Evolutionary conservation across 1,139 yeast species (phyloP), one percentile per base, ranked within the genome.

Genomic region (Diutina scorzettiae): DNA sequence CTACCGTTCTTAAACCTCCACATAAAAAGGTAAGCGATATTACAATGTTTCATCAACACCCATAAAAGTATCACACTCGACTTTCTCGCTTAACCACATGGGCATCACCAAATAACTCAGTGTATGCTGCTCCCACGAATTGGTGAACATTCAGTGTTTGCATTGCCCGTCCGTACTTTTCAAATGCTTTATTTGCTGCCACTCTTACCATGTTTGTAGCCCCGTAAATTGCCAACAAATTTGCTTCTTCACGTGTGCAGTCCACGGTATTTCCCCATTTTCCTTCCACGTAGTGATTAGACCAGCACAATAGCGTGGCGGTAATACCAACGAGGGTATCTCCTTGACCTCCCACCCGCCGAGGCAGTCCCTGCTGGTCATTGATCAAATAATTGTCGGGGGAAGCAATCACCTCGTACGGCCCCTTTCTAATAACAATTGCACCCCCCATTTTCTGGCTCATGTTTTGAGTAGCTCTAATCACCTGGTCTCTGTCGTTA

Each of bases 301-400:
- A 60, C 54, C 83, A 69, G 41, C 59, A 60, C 20, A 65, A 51
- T 43, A 84, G 63, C 1, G 91, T 78, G 5, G 83, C 83, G 20
- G 81, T 60, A 17, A 81, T 64, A 0, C 95, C 95, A 1, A 84
- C 71, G 37, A 84, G 57, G 0, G 93, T 78, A 52, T 84, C 95
- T 11, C 95, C 95, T 58, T 84, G 95, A 0, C 95, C 95, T n/a
- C 93, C 89, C 8, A 80, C 86, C 23, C 95, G 66, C 51, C 81
- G 79, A 34, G 48, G 47, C 59, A 91, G 80, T 0, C 97, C 97
- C 17, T 58, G 51, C 19, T 65, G 54, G 7, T 62, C 64, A 46
- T 65, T 69, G 7, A 62, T 53, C 4, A 80, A 47, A 34, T 57
- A 54, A 9, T 52, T 52, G 18, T 65, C 66, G 5, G 73, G 73